A percentile compares a stretch with the other conserved stretches of the same genome.
Conservation (phyloP, 2,329 filamentous ascomycete species). For the Cladophialophora immunda region DNA sequence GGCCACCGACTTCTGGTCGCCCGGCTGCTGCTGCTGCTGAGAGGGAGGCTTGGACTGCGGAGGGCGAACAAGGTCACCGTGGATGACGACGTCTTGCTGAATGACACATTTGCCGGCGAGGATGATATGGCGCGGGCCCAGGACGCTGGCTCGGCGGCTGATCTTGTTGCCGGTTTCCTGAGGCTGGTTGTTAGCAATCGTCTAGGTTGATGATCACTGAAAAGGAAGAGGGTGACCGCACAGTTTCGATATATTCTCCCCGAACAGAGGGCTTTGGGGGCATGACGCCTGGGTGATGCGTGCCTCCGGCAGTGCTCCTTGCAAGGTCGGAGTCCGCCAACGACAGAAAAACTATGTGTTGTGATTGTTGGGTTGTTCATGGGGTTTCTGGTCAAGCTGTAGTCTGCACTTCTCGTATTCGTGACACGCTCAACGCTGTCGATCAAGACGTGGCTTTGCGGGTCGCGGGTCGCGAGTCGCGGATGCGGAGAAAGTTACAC, state of each 20-base stretch:
- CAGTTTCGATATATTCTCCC: conserved; percentile 97
- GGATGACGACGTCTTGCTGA: conserved; percentile 91
- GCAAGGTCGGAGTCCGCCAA: background rate
- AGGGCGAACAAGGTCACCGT: conserved; percentile 80
- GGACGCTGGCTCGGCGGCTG: conserved; percentile 86
- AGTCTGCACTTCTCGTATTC: background rate
- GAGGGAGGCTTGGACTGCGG: conserved; percentile 54
- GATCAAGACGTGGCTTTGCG: background rate
- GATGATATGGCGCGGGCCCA: conserved; percentile 97
- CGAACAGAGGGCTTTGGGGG: conserved; percentile 75
- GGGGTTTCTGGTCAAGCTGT: background rate
- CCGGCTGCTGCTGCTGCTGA: conserved; percentile 40
- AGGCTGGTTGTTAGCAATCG: conserved; percentile 26
- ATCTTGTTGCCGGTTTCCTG: conserved; percentile 98
- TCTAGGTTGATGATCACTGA: background rate
- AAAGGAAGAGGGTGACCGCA: conserved; percentile 55
- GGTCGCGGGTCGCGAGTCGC: background rate
- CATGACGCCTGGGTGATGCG: conserved; percentile 61
- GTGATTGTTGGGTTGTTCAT: background rate
- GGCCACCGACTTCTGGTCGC: conserved; percentile 47
- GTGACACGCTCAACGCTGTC: background rate
- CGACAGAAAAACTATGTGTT: no score
- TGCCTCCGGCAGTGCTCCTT: background rate
- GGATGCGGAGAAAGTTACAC: background rate
- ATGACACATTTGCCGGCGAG: conserved; percentile 96